Base-by-base conservation (phyloP, 768 basidiomycete species). In the Kwoniella pini region DNA sequence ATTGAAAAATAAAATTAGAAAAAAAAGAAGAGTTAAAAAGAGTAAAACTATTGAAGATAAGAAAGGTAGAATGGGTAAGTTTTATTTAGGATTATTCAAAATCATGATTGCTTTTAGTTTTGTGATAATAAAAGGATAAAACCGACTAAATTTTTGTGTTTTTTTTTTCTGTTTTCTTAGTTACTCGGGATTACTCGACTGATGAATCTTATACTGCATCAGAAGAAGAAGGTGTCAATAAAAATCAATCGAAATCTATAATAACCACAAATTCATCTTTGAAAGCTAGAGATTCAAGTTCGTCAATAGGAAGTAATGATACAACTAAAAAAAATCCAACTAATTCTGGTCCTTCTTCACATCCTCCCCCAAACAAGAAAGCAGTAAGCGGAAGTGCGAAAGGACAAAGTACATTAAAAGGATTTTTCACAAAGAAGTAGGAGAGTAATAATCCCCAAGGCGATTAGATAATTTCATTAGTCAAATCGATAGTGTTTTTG, bases 401-500 rank as follows among this genome's bases (percentile, higher is more conserved):
- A 33, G 60, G 54, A 12, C 73, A 75, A 57, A 72, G 70, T 51
- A 72, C 70, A 19, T 49, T 75, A n/a, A 63, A 68, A 36, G 73
- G 73, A 17, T 75, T 75, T 59, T 75, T 75, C 63, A 68, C 62
- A 38, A 72, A 72, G 63, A 75, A 75, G 57, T 71, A 59, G 42
- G 22, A 31, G 15, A 26, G n/a, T n/a, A n/a, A n/a, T n/a, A n/a
- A n/a, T n/a, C n/a, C n/a, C n/a, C n/a, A n/a, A n/a, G n/a, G n/a
- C n/a, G n/a, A n/a, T n/a, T n/a, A n/a, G n/a, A n/a, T n/a, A n/a
- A n/a, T n/a, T n/a, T n/a, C n/a, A n/a, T n/a, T n/a, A n/a, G n/a
- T n/a, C n/a, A n/a, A n/a, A n/a, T n/a, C n/a, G n/a, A n/a, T n/a
- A n/a, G n/a, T n/a, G n/a, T n/a, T n/a, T n/a, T n/a, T 51, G 30